Evolutionary conservation across 768 basidiomycete genomes (phyloP).

Genomic region (Lactifluus pinguis): DNA sequence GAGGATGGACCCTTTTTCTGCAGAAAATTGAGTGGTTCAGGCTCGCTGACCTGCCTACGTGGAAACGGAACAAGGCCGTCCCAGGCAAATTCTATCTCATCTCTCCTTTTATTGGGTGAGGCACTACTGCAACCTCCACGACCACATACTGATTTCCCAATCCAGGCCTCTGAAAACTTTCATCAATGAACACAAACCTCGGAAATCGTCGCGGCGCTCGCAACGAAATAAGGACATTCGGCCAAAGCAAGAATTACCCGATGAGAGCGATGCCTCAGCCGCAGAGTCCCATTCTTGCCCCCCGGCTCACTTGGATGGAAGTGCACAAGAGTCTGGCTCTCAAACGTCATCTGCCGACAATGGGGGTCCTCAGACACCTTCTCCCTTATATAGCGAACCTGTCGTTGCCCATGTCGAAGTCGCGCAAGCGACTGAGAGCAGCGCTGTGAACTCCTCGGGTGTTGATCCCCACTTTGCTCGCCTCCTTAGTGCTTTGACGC

Average conservation of each 20-base stretch:
- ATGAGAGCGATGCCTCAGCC: constrained; percentile 25
- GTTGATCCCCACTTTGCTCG: constrained; percentile 68
- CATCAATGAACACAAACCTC: constrained; percentile 55
- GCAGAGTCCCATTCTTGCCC: constrained; percentile 16
- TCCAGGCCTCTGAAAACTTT: constrained; percentile 55
- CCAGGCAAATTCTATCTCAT: constrained; percentile 90
- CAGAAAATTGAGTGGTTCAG: constrained; percentile 98
- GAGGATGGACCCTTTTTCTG: constrained; percentile 17
- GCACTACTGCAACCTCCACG: neutral
- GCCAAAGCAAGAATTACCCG: constrained; percentile 18
- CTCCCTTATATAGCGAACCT: constrained; percentile 45
- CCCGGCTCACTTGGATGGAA: constrained; percentile 26
- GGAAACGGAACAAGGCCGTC: constrained; percentile 67
- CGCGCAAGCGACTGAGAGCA: constrained; percentile 27
- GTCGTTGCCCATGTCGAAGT: constrained; percentile 26
- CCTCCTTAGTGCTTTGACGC: constrained; percentile 50
- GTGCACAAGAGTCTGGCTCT: constrained; percentile 54
- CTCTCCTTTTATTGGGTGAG: constrained; percentile 80
- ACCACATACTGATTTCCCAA: constrained; percentile 8
- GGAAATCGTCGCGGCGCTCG: constrained; percentile 33
- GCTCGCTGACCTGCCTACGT: constrained; percentile 82
- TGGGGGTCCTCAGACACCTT: constrained; percentile 53
- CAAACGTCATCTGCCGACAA: constrained; percentile 55
- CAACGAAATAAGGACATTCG: constrained; percentile 22
- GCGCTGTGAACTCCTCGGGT: constrained; percentile 25